Evolutionary conservation across 441 rosid genomes (phyloP).

Genomic region (Arabidopsis hybrid): DNA sequence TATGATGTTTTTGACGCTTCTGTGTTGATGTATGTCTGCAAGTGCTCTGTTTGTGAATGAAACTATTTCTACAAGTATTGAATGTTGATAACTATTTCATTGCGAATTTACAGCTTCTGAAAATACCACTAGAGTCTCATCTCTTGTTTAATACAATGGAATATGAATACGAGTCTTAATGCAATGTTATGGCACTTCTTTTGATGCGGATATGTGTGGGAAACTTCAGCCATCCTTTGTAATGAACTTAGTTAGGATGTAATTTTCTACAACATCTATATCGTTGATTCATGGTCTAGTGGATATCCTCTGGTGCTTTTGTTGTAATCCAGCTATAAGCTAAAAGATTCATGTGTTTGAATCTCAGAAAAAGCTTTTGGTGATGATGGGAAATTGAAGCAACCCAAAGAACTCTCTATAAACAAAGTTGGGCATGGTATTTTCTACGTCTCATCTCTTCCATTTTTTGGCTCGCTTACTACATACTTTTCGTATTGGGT

Average conservation of each 20-base stretch:
- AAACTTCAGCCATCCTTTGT: neutral
- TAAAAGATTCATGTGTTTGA: constrained; percentile 12
- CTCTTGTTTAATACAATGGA: neutral
- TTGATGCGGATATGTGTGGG: neutral
- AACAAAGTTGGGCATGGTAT: constrained; percentile 97
- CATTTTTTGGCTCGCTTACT: neutral
- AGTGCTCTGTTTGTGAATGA: constrained; percentile 12
- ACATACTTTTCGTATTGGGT: neutral
- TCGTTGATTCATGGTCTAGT: neutral
- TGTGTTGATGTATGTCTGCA: neutral
- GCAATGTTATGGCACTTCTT: neutral
- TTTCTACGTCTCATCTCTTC: neutral
- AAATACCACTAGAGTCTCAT: neutral
- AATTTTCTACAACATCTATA: neutral
- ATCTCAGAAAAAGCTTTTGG: constrained; percentile 85
- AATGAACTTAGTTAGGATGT: neutral
- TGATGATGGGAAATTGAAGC: constrained; percentile 75
- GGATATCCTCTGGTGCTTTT: neutral
- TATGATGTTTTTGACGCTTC: neutral
- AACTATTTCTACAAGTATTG: neutral
- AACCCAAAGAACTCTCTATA: constrained; percentile 83
- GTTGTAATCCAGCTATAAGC: neutral
- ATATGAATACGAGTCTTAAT: neutral
- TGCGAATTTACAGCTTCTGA: neutral
- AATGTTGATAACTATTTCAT: neutral